Evolutionary conservation across 2,329 filamentous ascomycete species (phyloP).

Genomic region (Xylaria sp.): DNA sequence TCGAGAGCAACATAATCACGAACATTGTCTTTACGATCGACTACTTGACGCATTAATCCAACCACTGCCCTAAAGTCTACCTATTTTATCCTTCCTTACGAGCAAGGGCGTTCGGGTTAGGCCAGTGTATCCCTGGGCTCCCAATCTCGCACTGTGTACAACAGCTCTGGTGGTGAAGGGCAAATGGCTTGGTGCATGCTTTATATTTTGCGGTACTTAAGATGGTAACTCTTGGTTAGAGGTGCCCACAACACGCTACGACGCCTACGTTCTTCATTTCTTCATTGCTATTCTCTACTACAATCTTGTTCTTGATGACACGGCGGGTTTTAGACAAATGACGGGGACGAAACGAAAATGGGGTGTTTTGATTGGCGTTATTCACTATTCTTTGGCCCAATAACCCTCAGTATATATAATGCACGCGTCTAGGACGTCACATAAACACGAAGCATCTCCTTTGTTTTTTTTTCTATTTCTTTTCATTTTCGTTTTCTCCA

Average conservation of each 20-base stretch:
- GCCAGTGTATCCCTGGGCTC: conserved; percentile 23
- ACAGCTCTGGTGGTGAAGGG: conserved; percentile 35
- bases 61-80: conserved; percentile 9
- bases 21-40: conserved; percentile 13
- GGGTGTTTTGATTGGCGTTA: conserved; percentile 31
- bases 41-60: conserved; percentile 7
- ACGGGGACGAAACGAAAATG: conserved; percentile 28
- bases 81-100: conserved; percentile 21
- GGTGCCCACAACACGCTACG: conserved; percentile 37
- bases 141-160: conserved; percentile 35
- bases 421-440: conserved; percentile 33
- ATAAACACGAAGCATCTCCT: conserved; percentile 28
- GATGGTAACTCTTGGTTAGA: conserved; percentile 32
- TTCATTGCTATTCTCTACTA: conserved; percentile 20
- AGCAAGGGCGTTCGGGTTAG: conserved; percentile 32
- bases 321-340: conserved; percentile 38
- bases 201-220: conserved; percentile 27
- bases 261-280: conserved; percentile 27
- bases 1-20: conserved; percentile 21
- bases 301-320: conserved; percentile 34
- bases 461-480: conserved; percentile 18
- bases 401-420: conserved; percentile 38
- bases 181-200: conserved; percentile 23
- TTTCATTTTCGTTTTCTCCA: conserved; percentile 21
- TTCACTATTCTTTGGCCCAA: conserved; percentile 27